These are phyloP conservation scores for Sicyos edulis DNA, from an alignment of 306 rosid genomes.

Conservation along the genomic window DNA sequence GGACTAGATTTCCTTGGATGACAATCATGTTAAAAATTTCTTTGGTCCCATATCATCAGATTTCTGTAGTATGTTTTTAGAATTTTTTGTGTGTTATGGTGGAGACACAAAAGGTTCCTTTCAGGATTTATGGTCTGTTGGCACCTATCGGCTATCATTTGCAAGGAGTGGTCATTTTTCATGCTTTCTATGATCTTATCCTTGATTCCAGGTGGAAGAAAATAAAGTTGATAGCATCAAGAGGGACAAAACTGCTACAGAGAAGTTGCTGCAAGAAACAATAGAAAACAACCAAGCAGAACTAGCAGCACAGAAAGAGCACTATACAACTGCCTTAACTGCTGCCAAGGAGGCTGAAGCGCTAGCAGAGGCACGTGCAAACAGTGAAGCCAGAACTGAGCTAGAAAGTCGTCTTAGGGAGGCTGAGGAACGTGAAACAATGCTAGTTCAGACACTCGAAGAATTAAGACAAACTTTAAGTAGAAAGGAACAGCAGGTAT, in stretches of 20 bases:
- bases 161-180: conserved; percentile 7
- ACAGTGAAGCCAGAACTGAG: conserved; percentile 90
- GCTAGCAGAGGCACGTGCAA: conserved; percentile 84
- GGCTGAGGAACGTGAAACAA: conserved; percentile 84
- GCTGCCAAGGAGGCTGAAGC: conserved; percentile 97
- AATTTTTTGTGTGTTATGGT: not conserved
- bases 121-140: conserved; percentile 1
- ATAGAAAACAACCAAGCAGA: conserved; percentile 88
- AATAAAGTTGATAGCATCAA: conserved; percentile 92
- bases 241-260: conserved; percentile 91
- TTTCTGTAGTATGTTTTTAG: conserved; percentile 7
- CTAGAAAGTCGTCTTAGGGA: conserved; percentile 82
- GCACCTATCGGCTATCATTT: not conserved
- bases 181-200: not conserved
- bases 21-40: not conserved
- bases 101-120: not conserved
- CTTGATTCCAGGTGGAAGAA: conserved; percentile 72
- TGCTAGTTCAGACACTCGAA: conserved; percentile 93
- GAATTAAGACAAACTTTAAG: conserved; percentile 90
- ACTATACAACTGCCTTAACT: conserved; percentile 78
- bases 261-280: conserved; percentile 86
- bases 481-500: conserved; percentile 95
- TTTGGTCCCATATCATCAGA: not conserved
- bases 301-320: conserved; percentile 75
- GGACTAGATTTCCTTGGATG: not conserved